A percentile compares a stretch with the other conserved stretches of the same genome.
Evolutionary conservation across 208 protist genomes (phyloP).

Genomic region (Histomonas meleagridis): DNA sequence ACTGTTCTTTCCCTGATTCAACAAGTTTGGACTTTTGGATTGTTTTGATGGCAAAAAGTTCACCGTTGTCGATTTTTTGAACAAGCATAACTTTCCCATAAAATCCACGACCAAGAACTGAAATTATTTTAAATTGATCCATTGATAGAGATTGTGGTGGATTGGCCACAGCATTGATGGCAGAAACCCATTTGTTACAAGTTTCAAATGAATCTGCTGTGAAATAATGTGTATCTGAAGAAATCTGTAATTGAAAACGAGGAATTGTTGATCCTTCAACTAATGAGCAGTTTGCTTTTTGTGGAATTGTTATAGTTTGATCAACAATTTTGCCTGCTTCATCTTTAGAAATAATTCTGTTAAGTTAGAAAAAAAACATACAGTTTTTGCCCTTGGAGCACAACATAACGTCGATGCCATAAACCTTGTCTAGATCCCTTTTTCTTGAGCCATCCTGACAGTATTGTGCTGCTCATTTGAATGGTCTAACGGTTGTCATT

Average conservation of each 20-base stretch:
- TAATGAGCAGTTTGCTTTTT: neutral
- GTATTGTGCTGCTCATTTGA: too few relatives aligned
- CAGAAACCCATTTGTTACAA: neutral
- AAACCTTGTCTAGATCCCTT: neutral
- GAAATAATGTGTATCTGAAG: neutral
- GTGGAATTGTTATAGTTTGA: neutral
- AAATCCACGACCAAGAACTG: constrained; percentile 58
- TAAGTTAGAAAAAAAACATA: too few relatives aligned
- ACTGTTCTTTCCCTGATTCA: neutral
- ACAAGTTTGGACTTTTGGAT: constrained; percentile 46
- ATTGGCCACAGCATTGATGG: neutral
- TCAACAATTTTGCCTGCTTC: neutral
- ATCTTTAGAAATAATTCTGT: neutral
- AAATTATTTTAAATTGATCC: constrained; percentile 57
- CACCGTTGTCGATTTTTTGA: constrained; percentile 48
- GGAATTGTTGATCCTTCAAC: neutral
- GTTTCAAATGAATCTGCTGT: neutral
- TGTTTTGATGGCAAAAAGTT: constrained; percentile 61
- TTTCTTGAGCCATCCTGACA: constrained; percentile 17
- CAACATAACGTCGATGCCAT: neutral
- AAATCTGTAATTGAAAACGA: neutral
- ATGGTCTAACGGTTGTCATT: too few relatives aligned
- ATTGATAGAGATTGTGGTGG: neutral
- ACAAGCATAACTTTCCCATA: constrained; percentile 58
- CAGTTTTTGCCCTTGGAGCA: neutral